Base-by-base conservation (phyloP, 192 early-diverging fungal species). In the Coemansia sp. region DNA sequence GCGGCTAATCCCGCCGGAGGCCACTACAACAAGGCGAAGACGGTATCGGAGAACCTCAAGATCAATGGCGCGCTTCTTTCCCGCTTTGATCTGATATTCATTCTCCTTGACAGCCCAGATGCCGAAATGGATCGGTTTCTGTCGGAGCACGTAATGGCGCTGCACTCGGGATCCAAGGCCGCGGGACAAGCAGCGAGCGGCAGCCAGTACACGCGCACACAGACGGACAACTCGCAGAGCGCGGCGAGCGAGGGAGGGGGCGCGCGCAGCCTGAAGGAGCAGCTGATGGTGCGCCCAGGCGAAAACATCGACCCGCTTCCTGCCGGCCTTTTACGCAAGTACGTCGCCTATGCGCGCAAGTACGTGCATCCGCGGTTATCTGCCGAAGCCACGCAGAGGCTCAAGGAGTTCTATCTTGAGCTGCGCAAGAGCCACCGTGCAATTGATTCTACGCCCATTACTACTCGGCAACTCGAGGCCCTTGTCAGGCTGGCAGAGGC, bases 1-100 rank as follows among this genome's bases (percentile, higher is more conserved):
- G 90, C 93, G 0, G 93, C 93, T 6, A 95, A 95, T 57, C 93
- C 93, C 4, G 86, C 88, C 23, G 86, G 88, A 18, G 93, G 93
- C 6, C 88, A 89, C 57, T 95, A 95, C 85, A 91, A 93, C 79
- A 90, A 87, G 71, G 80, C 84, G 27, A 94, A 93, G 68, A 90
- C 89, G 4, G 86, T 94, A 0, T 71, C 89, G 0, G 91, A 94
- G 57, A 94, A 94, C 70, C 70, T 93, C 52, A 88, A 86, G 66
- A 89, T 93, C 84, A 84, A 82, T 47, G 78, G 74, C 46, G 88
- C 87, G 1, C 81, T 94, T 3, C 70, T 94, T 22, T 92, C 90
- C 28, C 81, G 88, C 18, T 94, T 94, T 47, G 92, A 94, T 57
- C 68, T 94, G 32, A 84, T 94, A 1, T 94, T 93, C 62, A 89